Evolutionary conservation across 345 rosid genomes (phyloP), one percentile per base, ranked within the genome.

Genomic region (Hirschfeldia incana): DNA sequence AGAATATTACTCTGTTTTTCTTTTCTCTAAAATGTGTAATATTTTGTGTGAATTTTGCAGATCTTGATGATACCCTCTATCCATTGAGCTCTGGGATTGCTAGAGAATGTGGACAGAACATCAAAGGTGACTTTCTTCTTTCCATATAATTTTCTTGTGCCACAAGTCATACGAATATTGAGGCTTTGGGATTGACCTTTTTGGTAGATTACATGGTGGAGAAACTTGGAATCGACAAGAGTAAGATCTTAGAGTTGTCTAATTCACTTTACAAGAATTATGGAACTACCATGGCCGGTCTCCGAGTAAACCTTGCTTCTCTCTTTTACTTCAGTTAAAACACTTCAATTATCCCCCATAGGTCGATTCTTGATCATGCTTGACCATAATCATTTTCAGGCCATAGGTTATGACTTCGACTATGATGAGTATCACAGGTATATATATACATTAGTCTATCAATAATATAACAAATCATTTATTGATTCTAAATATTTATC

Each of bases 241-340:
- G 64, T 81, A 86, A 84, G 68, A 81, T 90, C 29, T 28, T 70
- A 27, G 87, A 85, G 30, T 64, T 90, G 74, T 89, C 89, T 77
- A 84, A 89, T 60, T 83, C 87, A 37, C 86, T 88, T 59, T 92
- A 92, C 88, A 90, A 86, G 82, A 87, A 92, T 65, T 92, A 90
- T 37, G 97, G 97, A 67, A 92, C 97, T 58, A 92, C 96, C 66
- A 89, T 90, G 97, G 96, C 96, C 79, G 97, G 97, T 61, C 94
- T 92, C 44, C 86, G 91, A 89, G 97, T 94, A 76, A 83, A 21
- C 21, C 21, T 39, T 29, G 17, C 61, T 65, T 78, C 1, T 36
- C 64, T 11, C 6, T 62, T 51, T 49, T 6, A 49, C 21, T 70
- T 69, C 6, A 62, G 6, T 10, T 5, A 17, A 68, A 44, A 63